Base-by-base conservation (phyloP, 2,329 filamentous ascomycete genomes). In the Alternaria arbusti region DNA sequence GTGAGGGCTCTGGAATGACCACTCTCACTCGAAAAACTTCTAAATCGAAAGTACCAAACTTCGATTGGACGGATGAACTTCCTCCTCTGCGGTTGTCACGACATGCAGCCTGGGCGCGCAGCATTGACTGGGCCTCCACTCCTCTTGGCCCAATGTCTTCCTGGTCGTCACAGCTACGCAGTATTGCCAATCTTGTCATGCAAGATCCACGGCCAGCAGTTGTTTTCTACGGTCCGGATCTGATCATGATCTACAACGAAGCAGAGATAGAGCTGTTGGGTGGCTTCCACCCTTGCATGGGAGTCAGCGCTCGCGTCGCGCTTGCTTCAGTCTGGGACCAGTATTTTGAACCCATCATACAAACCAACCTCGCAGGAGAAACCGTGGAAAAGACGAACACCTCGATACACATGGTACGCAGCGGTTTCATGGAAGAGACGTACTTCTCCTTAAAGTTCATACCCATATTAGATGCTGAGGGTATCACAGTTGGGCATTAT, bases 361-460 rank as follows among this genome's bases (percentile, higher is more conserved):
- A 68, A 13, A 64, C 64, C 9, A 73, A 75, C 13, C 25, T 71
- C 1, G 67, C 66, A 2, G 73, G 73, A 9, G 66, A 74, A 36
- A 71, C 72, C 0, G 56, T 76, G 1, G 66, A 67, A 32, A 66
- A 74, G 73, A 87, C 92, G 60, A 91, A 95, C 70, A 89, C 93
- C 63, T 86, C 87, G 49, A 84, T 94, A 1, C 92, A 93, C 70
- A 84, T 95, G 25, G 82, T 85, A 17, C 87, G 91, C 9, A 86
- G 89, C 64, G 87, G 88, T 1, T 91, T 86, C 64, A 78, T 92
- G 6, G 91, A 96, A 77, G 92, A 95, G 73, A 88, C 90, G 0
- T 94, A 91, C 73, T 94, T 94, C 75, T 91, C 89, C 13, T 93
- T 91, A 88, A 90, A 89, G 2, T 88, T 94, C 30, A 88, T 94